Percentiles rank a stretch among this genome's conserved stretches.
phyloP scores from a whole-genome alignment of 2,329 filamentous ascomycete genomes.

The Escovopsis weberi region DNA sequence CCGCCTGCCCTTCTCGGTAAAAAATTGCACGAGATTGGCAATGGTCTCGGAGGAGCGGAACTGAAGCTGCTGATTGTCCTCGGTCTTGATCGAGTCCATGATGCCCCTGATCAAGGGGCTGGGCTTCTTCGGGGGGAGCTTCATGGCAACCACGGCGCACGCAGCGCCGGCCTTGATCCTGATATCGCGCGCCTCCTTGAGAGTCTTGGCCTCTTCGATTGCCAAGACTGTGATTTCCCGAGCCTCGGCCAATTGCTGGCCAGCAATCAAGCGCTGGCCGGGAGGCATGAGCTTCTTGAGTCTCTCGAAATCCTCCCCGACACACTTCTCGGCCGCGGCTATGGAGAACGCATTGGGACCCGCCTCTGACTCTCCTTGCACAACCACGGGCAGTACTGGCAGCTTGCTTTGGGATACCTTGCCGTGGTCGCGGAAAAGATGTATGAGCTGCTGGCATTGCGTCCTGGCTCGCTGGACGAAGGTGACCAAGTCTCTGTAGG shows the following conservation, averaged over 20 bases:
- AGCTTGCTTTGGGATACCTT: constrained; percentile 64
- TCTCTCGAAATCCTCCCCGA: constrained; percentile 72
- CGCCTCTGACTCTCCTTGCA: constrained; percentile 84
- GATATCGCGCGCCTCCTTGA: constrained; percentile 72
- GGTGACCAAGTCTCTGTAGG: constrained; percentile 81
- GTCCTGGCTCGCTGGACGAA: constrained; percentile 80
- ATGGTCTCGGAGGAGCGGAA: constrained; percentile 74
- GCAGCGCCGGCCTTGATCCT: constrained; percentile 78
- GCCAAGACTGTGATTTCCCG: constrained; percentile 53
- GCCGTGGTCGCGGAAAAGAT: constrained; percentile 81
- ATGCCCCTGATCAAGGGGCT: constrained; percentile 86
- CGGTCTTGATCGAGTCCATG: constrained; percentile 95
- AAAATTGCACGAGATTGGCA: constrained; percentile 70
- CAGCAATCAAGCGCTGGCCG: constrained; percentile 72
- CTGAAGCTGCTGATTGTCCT: constrained; percentile 83
- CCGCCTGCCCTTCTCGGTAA: constrained; percentile 64
- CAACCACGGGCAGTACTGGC: constrained; percentile 72
- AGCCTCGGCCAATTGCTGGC: constrained; percentile 65
- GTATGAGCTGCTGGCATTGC: constrained; percentile 79
- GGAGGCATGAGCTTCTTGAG: constrained; percentile 82
- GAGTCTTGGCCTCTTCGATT: constrained; percentile 63
- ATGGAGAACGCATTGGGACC: constrained; percentile 89
- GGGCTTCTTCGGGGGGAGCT: constrained; percentile 81
- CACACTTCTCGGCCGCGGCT: constrained; percentile 72
- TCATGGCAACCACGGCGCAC: constrained; percentile 77